Percentiles rank a stretch among this genome's conserved stretches.
Conservation (phyloP, 2,329 filamentous ascomycete species). For the Botrytis fabae region DNA sequence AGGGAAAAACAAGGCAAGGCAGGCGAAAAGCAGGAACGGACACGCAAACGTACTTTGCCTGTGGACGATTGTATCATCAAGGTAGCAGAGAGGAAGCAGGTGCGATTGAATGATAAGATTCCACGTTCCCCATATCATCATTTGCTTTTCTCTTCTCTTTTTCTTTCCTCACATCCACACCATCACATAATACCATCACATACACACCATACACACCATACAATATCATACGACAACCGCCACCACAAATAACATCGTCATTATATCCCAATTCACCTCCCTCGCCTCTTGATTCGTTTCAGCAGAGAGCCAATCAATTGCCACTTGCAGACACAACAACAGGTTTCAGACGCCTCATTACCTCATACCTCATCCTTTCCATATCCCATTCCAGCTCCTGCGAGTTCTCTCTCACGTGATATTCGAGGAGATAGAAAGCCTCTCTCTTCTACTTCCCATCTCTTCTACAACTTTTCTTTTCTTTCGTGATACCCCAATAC, state of each 20-base stretch:
- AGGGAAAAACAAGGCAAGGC: conserved; percentile 12
- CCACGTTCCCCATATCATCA: neutral
- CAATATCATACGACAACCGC: neutral
- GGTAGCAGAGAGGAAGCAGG: neutral
- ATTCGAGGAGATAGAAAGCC: neutral
- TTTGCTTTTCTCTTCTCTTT: neutral
- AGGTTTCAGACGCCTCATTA: conserved; percentile 10
- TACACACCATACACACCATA: neutral
- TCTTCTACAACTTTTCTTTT: conserved; percentile 12
- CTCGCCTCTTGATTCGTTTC: neutral
- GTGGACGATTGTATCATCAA: neutral
- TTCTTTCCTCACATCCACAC: neutral
- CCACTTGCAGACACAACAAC: neutral
- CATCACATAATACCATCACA: no score
- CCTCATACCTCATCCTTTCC: conserved; percentile 9
- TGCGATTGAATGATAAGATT: neutral
- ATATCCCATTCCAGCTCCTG: neutral
- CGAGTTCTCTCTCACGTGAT: neutral
- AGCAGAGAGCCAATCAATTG: conserved; percentile 5
- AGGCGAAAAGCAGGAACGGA: neutral
- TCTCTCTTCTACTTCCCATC: neutral
- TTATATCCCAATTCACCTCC: neutral
- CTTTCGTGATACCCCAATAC: conserved; percentile 31
- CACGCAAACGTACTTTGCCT: no score
- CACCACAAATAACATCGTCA: neutral